Evolutionary conservation across 345 rosid species (phyloP).

Genomic region (Bretschneidera sinensis): DNA sequence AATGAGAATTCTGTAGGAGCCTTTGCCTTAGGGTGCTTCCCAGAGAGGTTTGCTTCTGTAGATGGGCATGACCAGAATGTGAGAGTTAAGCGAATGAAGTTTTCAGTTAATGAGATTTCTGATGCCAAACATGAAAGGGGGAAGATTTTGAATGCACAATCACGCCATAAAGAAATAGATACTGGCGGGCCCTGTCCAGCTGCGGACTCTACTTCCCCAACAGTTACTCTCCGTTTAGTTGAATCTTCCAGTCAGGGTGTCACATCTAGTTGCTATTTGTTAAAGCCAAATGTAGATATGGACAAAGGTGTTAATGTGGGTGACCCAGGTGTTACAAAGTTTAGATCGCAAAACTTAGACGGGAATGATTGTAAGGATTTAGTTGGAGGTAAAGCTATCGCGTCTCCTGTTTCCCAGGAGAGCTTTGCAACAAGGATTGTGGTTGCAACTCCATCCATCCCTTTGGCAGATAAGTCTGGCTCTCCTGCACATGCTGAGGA

Average conservation of each 20-base stretch:
- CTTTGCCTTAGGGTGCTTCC: conserved; percentile 25
- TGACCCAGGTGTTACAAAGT: conserved; percentile 27
- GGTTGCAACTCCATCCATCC: conserved; percentile 36
- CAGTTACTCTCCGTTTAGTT: conserved; percentile 40
- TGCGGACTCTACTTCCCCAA: conserved; percentile 27
- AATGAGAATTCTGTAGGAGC: conserved; percentile 22
- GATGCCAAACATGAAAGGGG: conserved; percentile 21
- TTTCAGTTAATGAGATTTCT: conserved; percentile 29
- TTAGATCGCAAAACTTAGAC: conserved; percentile 20
- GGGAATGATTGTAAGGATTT: conserved; percentile 33
- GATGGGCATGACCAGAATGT: conserved; percentile 32
- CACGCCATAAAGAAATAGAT: conserved; percentile 12
- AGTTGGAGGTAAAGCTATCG: conserved; percentile 36
- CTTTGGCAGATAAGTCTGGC: conserved; percentile 26
- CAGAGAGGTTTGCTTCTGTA: conserved; percentile 27
- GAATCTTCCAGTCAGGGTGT: conserved; percentile 63
- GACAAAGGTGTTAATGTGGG: conserved; percentile 25
- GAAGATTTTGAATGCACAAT: conserved; percentile 14
- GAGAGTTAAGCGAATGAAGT: conserved; percentile 43
- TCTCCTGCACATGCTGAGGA: conserved; percentile 28
- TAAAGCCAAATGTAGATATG: conserved; percentile 32
- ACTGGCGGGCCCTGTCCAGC: conserved; percentile 14
- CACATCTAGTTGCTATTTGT: conserved; percentile 47
- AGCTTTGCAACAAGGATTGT: conserved; percentile 46
- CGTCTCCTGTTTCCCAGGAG: conserved; percentile 81